Evolutionary conservation across 1,284 basidiomycete genomes (phyloP).

Genomic region (Apiotrichum akiyoshidainum): DNA sequence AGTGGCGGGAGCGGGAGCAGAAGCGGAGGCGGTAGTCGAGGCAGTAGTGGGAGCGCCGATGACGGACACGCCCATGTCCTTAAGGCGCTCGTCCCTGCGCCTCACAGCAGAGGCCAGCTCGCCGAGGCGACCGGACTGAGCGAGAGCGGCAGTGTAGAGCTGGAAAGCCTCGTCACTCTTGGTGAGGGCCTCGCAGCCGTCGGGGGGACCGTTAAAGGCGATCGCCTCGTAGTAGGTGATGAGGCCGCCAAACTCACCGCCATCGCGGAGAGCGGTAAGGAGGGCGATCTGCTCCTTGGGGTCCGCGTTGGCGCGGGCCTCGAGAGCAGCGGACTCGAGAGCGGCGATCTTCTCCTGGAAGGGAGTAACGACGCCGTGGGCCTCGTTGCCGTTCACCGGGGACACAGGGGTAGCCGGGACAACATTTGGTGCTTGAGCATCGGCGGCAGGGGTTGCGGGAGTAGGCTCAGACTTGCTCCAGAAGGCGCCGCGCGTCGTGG

Average conservation of each 20-base stretch:
- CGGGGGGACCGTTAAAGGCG: constrained; percentile 22
- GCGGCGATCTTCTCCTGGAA: constrained; percentile 43
- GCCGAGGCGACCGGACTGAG: constrained; percentile 29
- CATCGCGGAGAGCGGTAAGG: constrained; percentile 33
- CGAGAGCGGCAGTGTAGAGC: constrained; percentile 36
- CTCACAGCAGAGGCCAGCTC: constrained; percentile 33
- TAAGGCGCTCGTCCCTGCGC: constrained; percentile 30
- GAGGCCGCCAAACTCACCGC: constrained; percentile 35
- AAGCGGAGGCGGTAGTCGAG: not conserved
- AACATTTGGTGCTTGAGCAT: not conserved
- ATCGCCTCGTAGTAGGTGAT: constrained; percentile 42
- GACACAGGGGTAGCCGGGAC: not conserved
- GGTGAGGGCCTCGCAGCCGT: constrained; percentile 29
- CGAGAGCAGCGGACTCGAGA: constrained; percentile 38
- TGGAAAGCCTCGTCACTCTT: constrained; percentile 34
- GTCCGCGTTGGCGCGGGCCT: constrained; percentile 20
- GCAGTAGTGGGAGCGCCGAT: not conserved
- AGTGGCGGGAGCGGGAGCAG: constrained; percentile 3
- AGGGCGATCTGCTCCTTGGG: constrained; percentile 34
- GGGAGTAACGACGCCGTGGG: constrained; percentile 22
- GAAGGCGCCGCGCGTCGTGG: constrained; percentile 1
- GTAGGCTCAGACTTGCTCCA: not conserved
- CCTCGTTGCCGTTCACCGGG: not conserved
- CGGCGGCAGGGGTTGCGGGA: not conserved
- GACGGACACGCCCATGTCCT: not conserved